These are phyloP conservation scores for Calonectria henricotiae DNA, from an alignment of 2,329 filamentous ascomycete species.

Conservation along the genomic window DNA sequence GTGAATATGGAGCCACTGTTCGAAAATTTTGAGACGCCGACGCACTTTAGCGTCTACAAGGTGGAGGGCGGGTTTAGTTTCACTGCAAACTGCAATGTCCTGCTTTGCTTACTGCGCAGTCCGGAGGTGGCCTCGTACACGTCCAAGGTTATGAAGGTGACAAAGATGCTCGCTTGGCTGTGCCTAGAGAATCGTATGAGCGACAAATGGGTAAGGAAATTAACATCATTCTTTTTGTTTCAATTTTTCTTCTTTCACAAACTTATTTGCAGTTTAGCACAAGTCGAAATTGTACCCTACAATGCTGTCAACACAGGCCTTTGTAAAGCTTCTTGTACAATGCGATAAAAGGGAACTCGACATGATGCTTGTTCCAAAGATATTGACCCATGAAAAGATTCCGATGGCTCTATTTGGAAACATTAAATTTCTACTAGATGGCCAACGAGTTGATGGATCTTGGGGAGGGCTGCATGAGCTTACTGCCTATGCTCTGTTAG, in stretches of 20 bases:
- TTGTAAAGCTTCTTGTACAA: not conserved
- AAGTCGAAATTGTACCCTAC: slow-evolving; percentile 12
- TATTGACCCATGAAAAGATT: not conserved
- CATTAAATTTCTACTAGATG: not conserved
- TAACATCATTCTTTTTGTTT: too few species aligned
- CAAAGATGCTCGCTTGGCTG: not conserved
- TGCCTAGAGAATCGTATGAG: slow-evolving; percentile 3
- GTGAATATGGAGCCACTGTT: not conserved
- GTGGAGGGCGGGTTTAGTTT: not conserved
- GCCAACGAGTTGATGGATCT: not conserved
- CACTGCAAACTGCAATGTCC: slow-evolving; percentile 13
- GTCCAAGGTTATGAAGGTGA: not conserved
- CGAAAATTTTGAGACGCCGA: slow-evolving; percentile 1
- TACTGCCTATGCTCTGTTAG: not conserved
- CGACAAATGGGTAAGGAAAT: slow-evolving; percentile 1
- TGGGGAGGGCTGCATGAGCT: slow-evolving; percentile 12
- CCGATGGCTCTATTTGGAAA: slow-evolving; percentile 5
- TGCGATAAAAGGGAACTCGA: not conserved
- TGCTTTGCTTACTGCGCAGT: slow-evolving; percentile 2
- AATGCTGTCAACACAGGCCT: not conserved
- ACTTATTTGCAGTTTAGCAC: not conserved
- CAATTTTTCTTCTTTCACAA: too few species aligned
- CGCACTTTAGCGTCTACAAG: not conserved
- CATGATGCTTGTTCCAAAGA: not conserved
- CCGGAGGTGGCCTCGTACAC: not conserved